Evolutionary conservation across 257 asterid genomes (phyloP).

Genomic region (Przewalskia tangutica): DNA sequence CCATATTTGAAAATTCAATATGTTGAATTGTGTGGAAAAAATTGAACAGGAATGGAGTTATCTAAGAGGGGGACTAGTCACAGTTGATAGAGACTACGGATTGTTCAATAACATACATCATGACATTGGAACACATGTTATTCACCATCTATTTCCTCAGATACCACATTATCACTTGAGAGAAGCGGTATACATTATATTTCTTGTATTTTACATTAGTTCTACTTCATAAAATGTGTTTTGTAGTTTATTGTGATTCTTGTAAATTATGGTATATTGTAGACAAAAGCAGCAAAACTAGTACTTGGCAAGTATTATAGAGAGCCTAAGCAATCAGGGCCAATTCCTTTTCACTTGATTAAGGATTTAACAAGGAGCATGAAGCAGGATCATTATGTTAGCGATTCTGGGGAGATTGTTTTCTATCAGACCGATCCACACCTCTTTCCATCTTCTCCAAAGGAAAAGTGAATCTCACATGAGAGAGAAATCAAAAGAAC

Average conservation of each 20-base stretch:
- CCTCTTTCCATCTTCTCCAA: neutral
- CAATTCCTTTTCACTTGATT: slow-evolving; percentile 20
- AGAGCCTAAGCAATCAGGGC: slow-evolving; percentile 23
- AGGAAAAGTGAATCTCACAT: neutral
- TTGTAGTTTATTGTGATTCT: neutral
- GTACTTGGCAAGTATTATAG: slow-evolving; percentile 26
- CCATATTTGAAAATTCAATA: neutral
- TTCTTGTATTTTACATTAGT: neutral
- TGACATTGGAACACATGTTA: slow-evolving; percentile 31
- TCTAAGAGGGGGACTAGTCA: slow-evolving; percentile 29
- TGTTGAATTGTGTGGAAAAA: neutral
- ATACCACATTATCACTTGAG: slow-evolving; percentile 28
- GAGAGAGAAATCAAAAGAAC: neutral
- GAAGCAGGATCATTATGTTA: slow-evolving; percentile 25
- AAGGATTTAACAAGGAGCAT: slow-evolving; percentile 14
- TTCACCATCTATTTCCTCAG: slow-evolving; percentile 33
- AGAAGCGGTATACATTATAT: slow-evolving; percentile 20
- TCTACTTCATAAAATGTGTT: neutral
- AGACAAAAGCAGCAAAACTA: slow-evolving; percentile 27
- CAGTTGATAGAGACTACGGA: slow-evolving; percentile 36
- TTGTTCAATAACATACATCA: slow-evolving; percentile 31
- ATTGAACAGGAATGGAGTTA: slow-evolving; percentile 31
- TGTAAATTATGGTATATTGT: neutral
- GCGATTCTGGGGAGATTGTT: slow-evolving; percentile 26
- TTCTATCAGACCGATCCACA: slow-evolving; percentile 19